phyloP scores from a whole-genome alignment of 768 basidiomycete species.

The Mycena floridula region DNA sequence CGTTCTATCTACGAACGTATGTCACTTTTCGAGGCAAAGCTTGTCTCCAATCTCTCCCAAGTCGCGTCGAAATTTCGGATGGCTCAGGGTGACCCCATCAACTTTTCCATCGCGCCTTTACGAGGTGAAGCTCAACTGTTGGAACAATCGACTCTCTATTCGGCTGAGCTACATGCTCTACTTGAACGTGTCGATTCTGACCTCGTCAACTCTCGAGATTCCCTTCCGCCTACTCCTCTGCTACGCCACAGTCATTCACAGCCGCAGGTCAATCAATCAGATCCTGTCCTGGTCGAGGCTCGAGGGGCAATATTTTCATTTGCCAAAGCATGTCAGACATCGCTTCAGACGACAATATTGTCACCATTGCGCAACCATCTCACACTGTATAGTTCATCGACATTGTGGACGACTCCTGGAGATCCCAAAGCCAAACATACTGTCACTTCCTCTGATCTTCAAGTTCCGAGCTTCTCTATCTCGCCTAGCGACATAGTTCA shows the following conservation, averaged over 20 bases:
- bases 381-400: slow-evolving; percentile 55
- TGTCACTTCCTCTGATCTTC: slow-evolving; percentile 46
- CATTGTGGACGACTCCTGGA: slow-evolving; percentile 57
- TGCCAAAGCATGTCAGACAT: slow-evolving; percentile 67
- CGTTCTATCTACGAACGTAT: slow-evolving; percentile 68
- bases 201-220: slow-evolving; percentile 15
- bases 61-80: slow-evolving; percentile 55
- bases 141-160: slow-evolving; percentile 81
- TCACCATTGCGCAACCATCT: slow-evolving; percentile 77
- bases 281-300: slow-evolving; percentile 47
- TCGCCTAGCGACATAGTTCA: slow-evolving; percentile 87
- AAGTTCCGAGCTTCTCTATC: slow-evolving; percentile 88
- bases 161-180: slow-evolving; percentile 62
- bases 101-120: slow-evolving; percentile 50
- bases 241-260: slow-evolving; percentile 19
- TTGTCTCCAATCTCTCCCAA: slow-evolving; percentile 54
- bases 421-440: slow-evolving; percentile 42
- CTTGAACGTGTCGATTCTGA: slow-evolving; percentile 48
- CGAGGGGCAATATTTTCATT: slow-evolving; percentile 54
- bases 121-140: slow-evolving; percentile 71
- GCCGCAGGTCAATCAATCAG: slow-evolving; percentile 17
- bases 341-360: slow-evolving; percentile 79
- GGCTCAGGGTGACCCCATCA: slow-evolving; percentile 45
- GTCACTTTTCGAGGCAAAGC: slow-evolving; percentile 58
- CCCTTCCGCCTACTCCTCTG: slow-evolving; percentile 19